A percentile compares a stretch with the other conserved stretches of the same genome.
Evolutionary conservation across 225 moss, liverwort and hornwort genomes (phyloP).

Genomic region (Pseudisothecium myosuroides): DNA sequence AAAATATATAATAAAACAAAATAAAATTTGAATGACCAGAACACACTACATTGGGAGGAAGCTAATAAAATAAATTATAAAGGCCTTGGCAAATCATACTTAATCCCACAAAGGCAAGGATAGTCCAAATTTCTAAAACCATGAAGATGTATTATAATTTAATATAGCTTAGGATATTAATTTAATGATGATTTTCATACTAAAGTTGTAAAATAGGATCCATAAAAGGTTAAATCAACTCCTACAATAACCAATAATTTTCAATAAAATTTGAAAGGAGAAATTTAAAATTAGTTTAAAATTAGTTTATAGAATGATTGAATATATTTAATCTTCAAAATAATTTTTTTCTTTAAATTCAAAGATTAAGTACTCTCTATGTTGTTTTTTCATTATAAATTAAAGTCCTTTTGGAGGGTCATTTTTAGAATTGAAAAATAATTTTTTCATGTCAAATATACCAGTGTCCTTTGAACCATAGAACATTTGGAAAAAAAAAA

Average conservation of each 20-base stretch:
- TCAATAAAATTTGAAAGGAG: no score
- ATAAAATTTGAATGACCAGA: background rate
- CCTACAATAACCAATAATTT: background rate
- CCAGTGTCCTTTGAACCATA: background rate
- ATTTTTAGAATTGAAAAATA: background rate
- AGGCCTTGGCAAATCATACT: background rate
- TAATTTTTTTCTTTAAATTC: no score
- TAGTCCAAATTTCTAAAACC: background rate
- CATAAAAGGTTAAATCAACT: background rate
- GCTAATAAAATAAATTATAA: background rate
- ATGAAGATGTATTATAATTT: background rate
- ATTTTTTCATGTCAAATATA: background rate
- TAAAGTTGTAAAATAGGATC: background rate
- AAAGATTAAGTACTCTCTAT: background rate
- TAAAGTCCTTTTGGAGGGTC: fast-evolving
- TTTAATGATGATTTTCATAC: background rate
- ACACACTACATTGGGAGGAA: background rate
- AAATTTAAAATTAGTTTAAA: background rate
- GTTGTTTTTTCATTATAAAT: background rate
- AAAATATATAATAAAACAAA: background rate
- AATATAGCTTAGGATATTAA: background rate
- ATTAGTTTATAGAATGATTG: background rate
- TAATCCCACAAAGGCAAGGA: fast-evolving
- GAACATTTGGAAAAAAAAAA: background rate
- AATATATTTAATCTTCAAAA: background rate